Percentiles rank a stretch among this genome's conserved stretches.
Evolutionary conservation across 257 asterid species (phyloP).

Genomic region (Anisodus acutangulus): DNA sequence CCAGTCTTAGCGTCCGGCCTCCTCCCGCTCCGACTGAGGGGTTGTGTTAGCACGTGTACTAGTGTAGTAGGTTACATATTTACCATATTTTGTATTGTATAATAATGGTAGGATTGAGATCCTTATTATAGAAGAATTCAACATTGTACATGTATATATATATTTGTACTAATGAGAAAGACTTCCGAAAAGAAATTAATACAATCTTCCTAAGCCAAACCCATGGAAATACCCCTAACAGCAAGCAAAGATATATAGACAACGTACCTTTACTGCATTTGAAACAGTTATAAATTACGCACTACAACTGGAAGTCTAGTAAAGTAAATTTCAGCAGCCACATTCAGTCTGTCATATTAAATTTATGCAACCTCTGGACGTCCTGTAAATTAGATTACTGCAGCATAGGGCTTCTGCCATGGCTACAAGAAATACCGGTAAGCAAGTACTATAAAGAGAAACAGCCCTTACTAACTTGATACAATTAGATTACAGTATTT

Average conservation of each 20-base stretch:
- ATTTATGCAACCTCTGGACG: neutral
- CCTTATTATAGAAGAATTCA: no score
- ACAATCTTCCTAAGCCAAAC: neutral
- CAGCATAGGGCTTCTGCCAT: neutral
- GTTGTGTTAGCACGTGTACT: no score
- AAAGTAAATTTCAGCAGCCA: neutral
- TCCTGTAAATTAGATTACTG: neutral
- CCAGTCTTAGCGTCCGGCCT: no score
- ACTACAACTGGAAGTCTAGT: neutral
- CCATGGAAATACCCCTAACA: neutral
- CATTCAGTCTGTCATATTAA: neutral
- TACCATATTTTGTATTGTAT: no score
- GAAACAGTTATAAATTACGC: neutral
- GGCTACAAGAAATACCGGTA: neutral
- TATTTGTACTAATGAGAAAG: no score
- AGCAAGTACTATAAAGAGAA: neutral
- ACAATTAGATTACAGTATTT: slow-evolving; percentile 6
- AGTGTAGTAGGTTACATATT: no score
- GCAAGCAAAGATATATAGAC: neutral
- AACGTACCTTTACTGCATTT: neutral
- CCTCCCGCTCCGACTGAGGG: no score
- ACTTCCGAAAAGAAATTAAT: no score
- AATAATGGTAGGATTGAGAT: no score
- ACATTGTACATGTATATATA: no score
- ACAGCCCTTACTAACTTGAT: neutral